Evolutionary conservation across 1,284 basidiomycete genomes (phyloP).

Genomic region (Ustilago tritici): DNA sequence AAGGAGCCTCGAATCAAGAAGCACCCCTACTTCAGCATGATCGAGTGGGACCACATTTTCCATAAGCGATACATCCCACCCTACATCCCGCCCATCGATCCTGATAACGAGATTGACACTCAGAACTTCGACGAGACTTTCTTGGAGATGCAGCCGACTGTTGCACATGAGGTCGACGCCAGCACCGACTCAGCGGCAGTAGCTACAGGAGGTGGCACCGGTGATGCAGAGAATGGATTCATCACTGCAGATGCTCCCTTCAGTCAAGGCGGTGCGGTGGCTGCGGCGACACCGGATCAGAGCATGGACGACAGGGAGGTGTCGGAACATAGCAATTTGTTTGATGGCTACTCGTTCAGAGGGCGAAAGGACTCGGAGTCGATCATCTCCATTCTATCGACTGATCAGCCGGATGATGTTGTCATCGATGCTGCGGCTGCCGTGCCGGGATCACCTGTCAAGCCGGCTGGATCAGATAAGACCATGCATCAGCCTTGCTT

Average conservation of each 20-base stretch:
- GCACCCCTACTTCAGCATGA: constrained; percentile 95
- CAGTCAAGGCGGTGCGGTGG: constrained; percentile 6
- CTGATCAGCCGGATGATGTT: constrained; percentile 30
- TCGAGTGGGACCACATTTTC: constrained; percentile 93
- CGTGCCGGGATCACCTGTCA: constrained; percentile 18
- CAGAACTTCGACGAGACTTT: constrained; percentile 98
- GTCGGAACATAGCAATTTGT: constrained; percentile 47
- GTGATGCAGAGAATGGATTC: constrained; percentile 9
- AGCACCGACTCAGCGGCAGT: constrained; percentile 24
- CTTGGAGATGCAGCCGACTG: constrained; percentile 78
- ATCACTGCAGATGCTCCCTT: constrained; percentile 26
- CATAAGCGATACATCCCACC: constrained; percentile 95
- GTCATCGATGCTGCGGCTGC: constrained; percentile 16
- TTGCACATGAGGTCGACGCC: constrained; percentile 41
- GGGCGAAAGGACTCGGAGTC: constrained; percentile 63
- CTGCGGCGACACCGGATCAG: constrained; percentile 31
- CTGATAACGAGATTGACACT: constrained; percentile 91
- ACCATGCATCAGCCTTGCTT: neutral
- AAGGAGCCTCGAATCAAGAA: constrained; percentile 91
- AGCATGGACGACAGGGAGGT: constrained; percentile 44
- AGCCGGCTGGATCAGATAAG: constrained; percentile 2
- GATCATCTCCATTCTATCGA: constrained; percentile 45
- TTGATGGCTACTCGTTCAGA: constrained; percentile 66
- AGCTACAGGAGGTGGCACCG: constrained; percentile 16
- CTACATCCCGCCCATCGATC: constrained; percentile 95